A percentile compares a stretch with the other conserved stretches of the same genome.
Conservation (phyloP, 495 filamentous ascomycete genomes). For the Penicillium psychrofluorescens region DNA sequence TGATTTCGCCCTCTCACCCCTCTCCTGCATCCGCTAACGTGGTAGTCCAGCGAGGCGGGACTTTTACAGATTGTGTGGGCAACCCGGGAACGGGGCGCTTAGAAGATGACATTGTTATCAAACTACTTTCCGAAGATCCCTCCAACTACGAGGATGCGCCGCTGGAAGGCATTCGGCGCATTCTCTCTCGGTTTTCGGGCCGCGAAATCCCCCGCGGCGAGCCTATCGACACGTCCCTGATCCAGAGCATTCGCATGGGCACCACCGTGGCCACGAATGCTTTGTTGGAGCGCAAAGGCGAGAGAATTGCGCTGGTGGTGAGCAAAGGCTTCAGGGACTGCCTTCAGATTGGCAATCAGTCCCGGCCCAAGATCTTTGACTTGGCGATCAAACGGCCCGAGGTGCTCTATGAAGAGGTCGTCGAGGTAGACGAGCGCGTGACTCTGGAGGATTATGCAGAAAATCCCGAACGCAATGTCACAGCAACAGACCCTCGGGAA, state of each 20-base stretch:
- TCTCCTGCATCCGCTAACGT: neutral
- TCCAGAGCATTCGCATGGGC: conserved; percentile 77
- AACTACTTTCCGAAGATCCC: conserved; percentile 75
- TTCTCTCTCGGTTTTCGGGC: conserved; percentile 66
- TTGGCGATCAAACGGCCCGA: conserved; percentile 64
- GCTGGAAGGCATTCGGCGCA: conserved; percentile 72
- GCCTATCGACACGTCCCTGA: conserved; percentile 66
- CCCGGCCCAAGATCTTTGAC: conserved; percentile 67
- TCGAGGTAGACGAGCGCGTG: conserved; percentile 73
- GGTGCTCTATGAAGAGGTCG: conserved; percentile 60
- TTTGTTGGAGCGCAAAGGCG: conserved; percentile 82
- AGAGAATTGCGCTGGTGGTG: conserved; percentile 76
- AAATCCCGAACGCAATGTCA: conserved; percentile 15
- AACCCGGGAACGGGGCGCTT: conserved; percentile 15
- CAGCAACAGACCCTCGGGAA: conserved; percentile 2
- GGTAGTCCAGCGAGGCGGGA: conserved; percentile 13
- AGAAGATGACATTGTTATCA: conserved; percentile 56
- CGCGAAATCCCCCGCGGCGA: conserved; percentile 69
- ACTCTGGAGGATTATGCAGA: conserved; percentile 59
- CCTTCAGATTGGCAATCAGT: conserved; percentile 73
- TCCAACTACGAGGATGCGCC: conserved; percentile 76
- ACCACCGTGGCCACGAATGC: conserved; percentile 82
- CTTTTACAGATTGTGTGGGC: conserved; percentile 22
- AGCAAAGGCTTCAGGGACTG: conserved; percentile 86
- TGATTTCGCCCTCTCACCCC: neutral